Conservation (phyloP, 2,329 filamentous ascomycete species). For the Cladophialophora psammophila region DNA sequence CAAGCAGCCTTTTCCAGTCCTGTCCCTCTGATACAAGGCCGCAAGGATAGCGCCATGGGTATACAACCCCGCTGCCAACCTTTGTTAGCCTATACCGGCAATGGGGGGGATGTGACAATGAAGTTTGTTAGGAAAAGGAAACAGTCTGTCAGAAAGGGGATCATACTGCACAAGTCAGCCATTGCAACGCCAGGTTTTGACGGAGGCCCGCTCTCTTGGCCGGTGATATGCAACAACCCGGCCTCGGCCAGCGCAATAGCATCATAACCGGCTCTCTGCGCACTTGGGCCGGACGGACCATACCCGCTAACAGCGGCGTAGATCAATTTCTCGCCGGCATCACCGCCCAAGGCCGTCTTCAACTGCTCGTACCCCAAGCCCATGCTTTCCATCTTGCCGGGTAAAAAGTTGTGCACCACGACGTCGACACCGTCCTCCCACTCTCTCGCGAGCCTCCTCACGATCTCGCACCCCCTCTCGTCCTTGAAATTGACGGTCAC, state of each 20-base stretch:
- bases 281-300: slow-evolving; percentile 54
- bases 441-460: slow-evolving; percentile 25
- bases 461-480: slow-evolving; percentile 21
- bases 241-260: slow-evolving; percentile 38
- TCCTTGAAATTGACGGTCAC: slow-evolving; percentile 34
- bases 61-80: slow-evolving; percentile 30
- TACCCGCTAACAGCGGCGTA: slow-evolving; percentile 63
- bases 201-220: slow-evolving; percentile 26
- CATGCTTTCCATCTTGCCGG: slow-evolving; percentile 55
- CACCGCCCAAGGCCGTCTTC: slow-evolving; percentile 12
- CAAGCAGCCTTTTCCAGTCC: slow-evolving; percentile 34
- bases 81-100: background rate
- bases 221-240: slow-evolving; percentile 39
- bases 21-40: slow-evolving; percentile 34
- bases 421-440: slow-evolving; percentile 28
- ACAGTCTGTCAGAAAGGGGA: background rate
- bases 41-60: slow-evolving; percentile 39
- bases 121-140: background rate
- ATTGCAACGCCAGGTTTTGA: slow-evolving; percentile 38
- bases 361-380: slow-evolving; percentile 54
- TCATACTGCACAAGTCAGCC: slow-evolving; percentile 35
- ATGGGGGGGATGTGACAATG: background rate
- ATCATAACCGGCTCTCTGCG: slow-evolving; percentile 38
- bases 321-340: slow-evolving; percentile 53
- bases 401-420: slow-evolving; percentile 42